phyloP scores from a whole-genome alignment of 1,139 yeast genomes.

The Scheffersomyces stambukii region DNA sequence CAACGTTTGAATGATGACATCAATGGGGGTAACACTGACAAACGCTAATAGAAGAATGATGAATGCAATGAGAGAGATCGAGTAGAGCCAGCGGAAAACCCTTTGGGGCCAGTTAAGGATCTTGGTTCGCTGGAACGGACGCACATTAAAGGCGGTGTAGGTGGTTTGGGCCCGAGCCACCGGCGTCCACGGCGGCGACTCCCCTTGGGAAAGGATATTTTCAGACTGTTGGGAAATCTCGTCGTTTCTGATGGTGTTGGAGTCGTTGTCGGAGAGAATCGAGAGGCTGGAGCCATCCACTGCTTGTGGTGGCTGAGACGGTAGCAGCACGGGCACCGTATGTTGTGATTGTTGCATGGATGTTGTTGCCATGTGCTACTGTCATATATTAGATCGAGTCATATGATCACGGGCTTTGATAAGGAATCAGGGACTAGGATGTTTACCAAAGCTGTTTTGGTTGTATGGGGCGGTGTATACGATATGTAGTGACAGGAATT shows the following conservation, averaged over 20 bases:
- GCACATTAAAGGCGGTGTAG: constrained; percentile 5
- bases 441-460: too few species aligned
- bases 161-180: constrained; percentile 6
- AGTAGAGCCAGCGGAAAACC: constrained; percentile 49
- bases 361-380: too few species aligned
- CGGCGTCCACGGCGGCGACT: background rate
- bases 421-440: too few species aligned
- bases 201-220: background rate
- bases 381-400: too few species aligned
- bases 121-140: constrained; percentile 4
- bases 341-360: too few species aligned
- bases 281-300: too few species aligned
- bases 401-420: too few species aligned
- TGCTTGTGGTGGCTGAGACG: too few species aligned
- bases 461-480: too few species aligned
- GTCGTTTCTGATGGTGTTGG: too few species aligned
- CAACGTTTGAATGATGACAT: constrained; percentile 62
- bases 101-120: constrained; percentile 30
- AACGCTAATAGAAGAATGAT: constrained; percentile 51
- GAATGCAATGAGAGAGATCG: constrained; percentile 50
- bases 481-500: too few species aligned
- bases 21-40: constrained; percentile 68
- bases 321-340: background rate
- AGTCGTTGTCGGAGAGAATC: too few species aligned
- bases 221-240: background rate